These are phyloP conservation scores for Penicillium dipodomyicola DNA, from an alignment of 495 filamentous ascomycete genomes.

Conservation along the genomic window DNA sequence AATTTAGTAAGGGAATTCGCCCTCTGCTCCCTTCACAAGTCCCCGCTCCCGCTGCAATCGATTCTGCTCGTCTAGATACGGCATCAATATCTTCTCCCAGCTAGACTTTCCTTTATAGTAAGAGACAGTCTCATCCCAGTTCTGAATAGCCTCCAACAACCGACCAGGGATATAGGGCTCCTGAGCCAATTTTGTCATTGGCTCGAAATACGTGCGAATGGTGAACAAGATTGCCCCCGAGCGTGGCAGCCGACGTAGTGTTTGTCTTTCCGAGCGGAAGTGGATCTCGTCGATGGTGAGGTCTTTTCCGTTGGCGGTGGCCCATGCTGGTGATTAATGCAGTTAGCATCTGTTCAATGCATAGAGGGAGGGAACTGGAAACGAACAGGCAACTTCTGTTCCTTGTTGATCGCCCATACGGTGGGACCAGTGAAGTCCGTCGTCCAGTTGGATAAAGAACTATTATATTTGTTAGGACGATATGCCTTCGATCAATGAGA, in stretches of 20 bases:
- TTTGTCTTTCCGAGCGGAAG: constrained; percentile 69
- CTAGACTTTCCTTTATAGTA: constrained; percentile 70
- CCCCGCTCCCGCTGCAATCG: constrained; percentile 61
- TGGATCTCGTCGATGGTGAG: constrained; percentile 31
- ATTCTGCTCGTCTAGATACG: constrained; percentile 69
- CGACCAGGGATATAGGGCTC: constrained; percentile 63
- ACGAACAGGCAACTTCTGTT: constrained; percentile 58
- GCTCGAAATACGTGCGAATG: constrained; percentile 65
- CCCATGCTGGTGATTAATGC: constrained; percentile 9
- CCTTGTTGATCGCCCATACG: constrained; percentile 65
- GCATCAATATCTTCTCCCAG: constrained; percentile 65
- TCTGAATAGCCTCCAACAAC: constrained; percentile 62
- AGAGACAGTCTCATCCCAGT: constrained; percentile 72
- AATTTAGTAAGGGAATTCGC: constrained; percentile 8
- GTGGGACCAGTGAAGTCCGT: constrained; percentile 59
- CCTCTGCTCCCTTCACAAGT: constrained; percentile 4
- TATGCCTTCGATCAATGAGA: not conserved
- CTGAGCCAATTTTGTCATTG: constrained; percentile 55
- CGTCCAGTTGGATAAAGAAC: constrained; percentile 69
- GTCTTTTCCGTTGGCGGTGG: constrained; percentile 16
- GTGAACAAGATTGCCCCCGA: constrained; percentile 68
- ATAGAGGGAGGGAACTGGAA: not conserved
- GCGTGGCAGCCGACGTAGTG: constrained; percentile 61
- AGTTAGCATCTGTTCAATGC: not conserved
- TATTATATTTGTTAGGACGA: not conserved